Base-by-base conservation (phyloP, 108 stramenopile genomes). In the Aurantiochytrium sp. region DNA sequence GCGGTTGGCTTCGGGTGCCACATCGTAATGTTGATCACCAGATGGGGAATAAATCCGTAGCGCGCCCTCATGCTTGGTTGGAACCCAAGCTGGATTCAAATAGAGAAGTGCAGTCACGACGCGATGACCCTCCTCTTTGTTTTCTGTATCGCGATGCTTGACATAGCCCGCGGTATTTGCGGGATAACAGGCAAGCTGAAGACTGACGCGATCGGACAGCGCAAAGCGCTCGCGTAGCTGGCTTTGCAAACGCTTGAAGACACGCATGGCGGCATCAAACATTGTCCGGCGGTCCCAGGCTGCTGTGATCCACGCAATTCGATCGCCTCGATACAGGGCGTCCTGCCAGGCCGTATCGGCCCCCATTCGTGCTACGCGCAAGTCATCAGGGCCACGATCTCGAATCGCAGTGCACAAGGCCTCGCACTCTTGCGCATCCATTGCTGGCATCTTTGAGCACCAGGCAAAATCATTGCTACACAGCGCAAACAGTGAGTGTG, bases 251-350 rank as follows among this genome's bases (percentile, higher is more conserved):
- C 6, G 18, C 76, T 47, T 53, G 45, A 83, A 83, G 49, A 83
- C 49, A 12, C 51, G 45, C 21, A 69, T 42, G 0, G 64, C 64
- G 10, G 64, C 14, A 16, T 21, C 19, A 28, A 83, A 83, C 76
- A 83, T 83, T 35, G 76, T 83, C 16, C 49, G 45, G n/a, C n/a
- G 45, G 76, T 83, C 76, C 76, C 76, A 83, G 10, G 76, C 76
- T 25, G 76, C 76, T 12, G 76, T 83, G 23, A 83, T 83, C 76
- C 76, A 83, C 0, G 76, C 76, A 18, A 83, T 47, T 12, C 51
- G 76, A 4, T 83, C 76, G 6, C 19, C 45, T 12, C 76, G 45
- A 18, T 42, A 69, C 42, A 23, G 8, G 8, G 25, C 64, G 4
- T 69, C 1, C 42, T 69, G 14, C 64, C 64, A 69, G 10, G 14